A percentile compares a stretch with the other conserved stretches of the same genome.
Conservation (phyloP, 106 monocot species). For the Phalaenopsis aphrodite region DNA sequence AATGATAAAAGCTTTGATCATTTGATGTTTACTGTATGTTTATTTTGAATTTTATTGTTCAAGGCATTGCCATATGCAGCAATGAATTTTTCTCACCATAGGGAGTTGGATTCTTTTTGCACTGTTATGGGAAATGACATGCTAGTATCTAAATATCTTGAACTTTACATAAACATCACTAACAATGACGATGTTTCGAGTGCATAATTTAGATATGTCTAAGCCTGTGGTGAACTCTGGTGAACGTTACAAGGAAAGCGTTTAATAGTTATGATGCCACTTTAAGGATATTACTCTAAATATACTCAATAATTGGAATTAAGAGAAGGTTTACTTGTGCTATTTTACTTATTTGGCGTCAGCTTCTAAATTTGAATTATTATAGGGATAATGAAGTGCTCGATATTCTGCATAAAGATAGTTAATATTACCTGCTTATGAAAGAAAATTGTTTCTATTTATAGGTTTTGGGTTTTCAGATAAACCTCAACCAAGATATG, state of each 20-base stretch:
- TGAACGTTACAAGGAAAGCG: no score
- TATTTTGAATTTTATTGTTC: background rate
- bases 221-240: no score
- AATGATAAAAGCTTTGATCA: slow-evolving; percentile 1
- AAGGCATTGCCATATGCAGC: background rate
- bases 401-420: background rate
- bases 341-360: background rate
- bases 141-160: no score
- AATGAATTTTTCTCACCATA: background rate
- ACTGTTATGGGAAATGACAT: no score
- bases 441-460: slow-evolving; percentile 15
- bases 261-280: background rate
- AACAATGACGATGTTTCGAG: no score
- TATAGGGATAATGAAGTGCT: background rate
- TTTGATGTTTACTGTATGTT: background rate
- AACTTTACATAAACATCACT: no score
- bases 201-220: no score
- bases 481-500: slow-evolving; percentile 96
- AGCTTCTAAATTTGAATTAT: background rate
- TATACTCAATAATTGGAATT: background rate
- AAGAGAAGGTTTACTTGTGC: background rate
- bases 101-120: background rate
- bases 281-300: background rate
- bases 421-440: background rate
- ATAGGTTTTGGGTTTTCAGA: slow-evolving; percentile 97